Evolutionary conservation across 495 filamentous ascomycete genomes (phyloP).

Genomic region (Hypoxylon trugodes): DNA sequence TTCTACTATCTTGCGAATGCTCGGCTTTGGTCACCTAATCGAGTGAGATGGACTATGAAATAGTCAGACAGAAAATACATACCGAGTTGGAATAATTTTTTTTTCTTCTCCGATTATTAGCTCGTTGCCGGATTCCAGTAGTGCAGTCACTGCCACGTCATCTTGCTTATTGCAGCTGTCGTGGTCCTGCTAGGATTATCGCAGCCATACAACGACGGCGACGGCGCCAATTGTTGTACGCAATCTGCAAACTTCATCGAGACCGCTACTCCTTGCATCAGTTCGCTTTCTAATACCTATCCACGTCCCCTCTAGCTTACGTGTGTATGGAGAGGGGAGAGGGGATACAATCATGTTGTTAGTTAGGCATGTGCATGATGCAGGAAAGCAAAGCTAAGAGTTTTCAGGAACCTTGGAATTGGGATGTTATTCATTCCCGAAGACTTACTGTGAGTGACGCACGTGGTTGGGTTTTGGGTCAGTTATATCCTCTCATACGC

Average conservation of each 20-base stretch:
- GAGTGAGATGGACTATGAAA: neutral
- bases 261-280: slow-evolving; percentile 12
- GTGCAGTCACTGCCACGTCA: slow-evolving; percentile 32
- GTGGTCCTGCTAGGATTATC: slow-evolving; percentile 21
- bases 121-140: slow-evolving; percentile 5
- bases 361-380: slow-evolving; percentile 7
- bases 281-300: neutral
- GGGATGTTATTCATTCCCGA: slow-evolving; percentile 16
- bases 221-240: neutral
- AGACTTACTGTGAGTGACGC: slow-evolving; percentile 23
- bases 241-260: slow-evolving; percentile 6
- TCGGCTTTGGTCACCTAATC: neutral
- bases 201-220: slow-evolving; percentile 6
- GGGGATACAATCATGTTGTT: too few species aligned
- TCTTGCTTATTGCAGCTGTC: slow-evolving; percentile 29
- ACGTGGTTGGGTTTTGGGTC: slow-evolving; percentile 26
- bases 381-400: neutral
- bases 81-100: neutral
- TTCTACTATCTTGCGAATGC: slow-evolving; percentile 1
- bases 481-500: slow-evolving; percentile 20
- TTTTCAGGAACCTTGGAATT: neutral
- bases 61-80: neutral
- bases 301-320: slow-evolving; percentile 11
- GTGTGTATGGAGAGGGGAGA: slow-evolving; percentile 3
- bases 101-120: slow-evolving; percentile 7